Evolutionary conservation across 2,329 filamentous ascomycete species (phyloP).

Genomic region (Colletotrichum tofieldiae): DNA sequence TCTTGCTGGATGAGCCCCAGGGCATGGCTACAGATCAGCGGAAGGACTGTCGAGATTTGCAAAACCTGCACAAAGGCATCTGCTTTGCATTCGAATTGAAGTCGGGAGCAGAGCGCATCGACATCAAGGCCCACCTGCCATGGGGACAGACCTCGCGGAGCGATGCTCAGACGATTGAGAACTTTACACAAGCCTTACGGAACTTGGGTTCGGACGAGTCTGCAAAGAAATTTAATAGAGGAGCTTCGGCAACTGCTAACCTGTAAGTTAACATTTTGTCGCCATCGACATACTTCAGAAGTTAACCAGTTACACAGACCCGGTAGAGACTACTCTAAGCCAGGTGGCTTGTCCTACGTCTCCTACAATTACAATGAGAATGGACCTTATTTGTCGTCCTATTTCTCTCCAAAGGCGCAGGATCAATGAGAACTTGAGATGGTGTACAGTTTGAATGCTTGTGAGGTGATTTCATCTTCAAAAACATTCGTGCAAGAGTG

Average conservation of each 20-base stretch:
- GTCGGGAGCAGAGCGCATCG: conserved; percentile 40
- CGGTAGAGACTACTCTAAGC: conserved; percentile 27
- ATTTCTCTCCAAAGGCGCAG: conserved; percentile 28
- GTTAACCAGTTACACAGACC: not conserved
- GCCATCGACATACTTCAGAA: too few relatives aligned
- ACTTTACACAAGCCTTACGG: conserved; percentile 23
- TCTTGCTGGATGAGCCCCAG: conserved; percentile 46
- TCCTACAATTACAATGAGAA: conserved; percentile 24
- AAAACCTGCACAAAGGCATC: conserved; percentile 42
- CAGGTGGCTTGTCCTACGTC: conserved; percentile 26
- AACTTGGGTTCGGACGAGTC: conserved; percentile 26
- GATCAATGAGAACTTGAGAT: not conserved
- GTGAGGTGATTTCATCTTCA: too few relatives aligned
- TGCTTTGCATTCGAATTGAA: conserved; percentile 47
- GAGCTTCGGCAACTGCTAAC: conserved; percentile 10
- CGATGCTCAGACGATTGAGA: conserved; percentile 31
- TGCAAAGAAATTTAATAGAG: conserved; percentile 16
- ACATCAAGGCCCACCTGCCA: conserved; percentile 32
- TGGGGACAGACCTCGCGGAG: conserved; percentile 35
- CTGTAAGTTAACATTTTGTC: conserved; percentile 13
- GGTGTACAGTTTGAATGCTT: too few relatives aligned
- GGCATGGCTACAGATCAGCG: conserved; percentile 35
- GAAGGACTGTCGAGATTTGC: conserved; percentile 38
- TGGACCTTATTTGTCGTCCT: conserved; percentile 36
- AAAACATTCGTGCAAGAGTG: too few relatives aligned